A percentile compares a stretch with the other conserved stretches of the same genome.
phyloP scores from a whole-genome alignment of 179 eudicot species.

The Spinacia oleracea region DNA sequence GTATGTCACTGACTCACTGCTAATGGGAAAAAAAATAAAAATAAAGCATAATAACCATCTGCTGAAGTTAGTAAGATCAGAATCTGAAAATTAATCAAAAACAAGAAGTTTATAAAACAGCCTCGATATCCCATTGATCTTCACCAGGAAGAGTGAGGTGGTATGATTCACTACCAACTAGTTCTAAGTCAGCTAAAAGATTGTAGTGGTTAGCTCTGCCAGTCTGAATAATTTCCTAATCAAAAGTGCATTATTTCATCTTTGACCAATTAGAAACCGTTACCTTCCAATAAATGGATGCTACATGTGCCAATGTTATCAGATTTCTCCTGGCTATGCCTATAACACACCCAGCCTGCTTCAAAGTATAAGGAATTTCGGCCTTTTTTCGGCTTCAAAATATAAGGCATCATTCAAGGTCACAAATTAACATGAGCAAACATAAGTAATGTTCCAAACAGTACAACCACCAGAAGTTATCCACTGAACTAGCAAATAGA shows the following conservation, averaged over 20 bases:
- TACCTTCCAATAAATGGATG: too few species aligned
- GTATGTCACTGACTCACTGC: too few species aligned
- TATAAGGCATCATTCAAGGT: too few species aligned
- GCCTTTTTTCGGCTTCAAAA: too few species aligned
- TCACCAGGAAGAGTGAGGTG: background rate
- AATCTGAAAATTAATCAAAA: background rate
- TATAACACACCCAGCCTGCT: too few species aligned
- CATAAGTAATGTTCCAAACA: too few species aligned
- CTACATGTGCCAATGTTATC: too few species aligned
- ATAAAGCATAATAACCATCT: background rate
- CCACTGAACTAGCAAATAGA: too few species aligned
- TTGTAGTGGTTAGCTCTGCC: background rate
- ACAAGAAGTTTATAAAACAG: background rate
- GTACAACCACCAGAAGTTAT: too few species aligned
- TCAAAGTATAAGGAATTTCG: too few species aligned
- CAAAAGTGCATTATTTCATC: background rate
- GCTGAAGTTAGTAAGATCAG: background rate
- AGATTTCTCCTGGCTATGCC: too few species aligned
- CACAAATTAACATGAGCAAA: too few species aligned
- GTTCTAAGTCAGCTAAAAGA: background rate
- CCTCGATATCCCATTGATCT: background rate
- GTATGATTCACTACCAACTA: background rate
- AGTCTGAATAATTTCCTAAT: background rate
- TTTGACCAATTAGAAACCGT: background rate
- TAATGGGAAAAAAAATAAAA: background rate